These are phyloP conservation scores for Theileria sp. DNA, from an alignment of 169 alveolate species.

Conservation along the genomic window DNA sequence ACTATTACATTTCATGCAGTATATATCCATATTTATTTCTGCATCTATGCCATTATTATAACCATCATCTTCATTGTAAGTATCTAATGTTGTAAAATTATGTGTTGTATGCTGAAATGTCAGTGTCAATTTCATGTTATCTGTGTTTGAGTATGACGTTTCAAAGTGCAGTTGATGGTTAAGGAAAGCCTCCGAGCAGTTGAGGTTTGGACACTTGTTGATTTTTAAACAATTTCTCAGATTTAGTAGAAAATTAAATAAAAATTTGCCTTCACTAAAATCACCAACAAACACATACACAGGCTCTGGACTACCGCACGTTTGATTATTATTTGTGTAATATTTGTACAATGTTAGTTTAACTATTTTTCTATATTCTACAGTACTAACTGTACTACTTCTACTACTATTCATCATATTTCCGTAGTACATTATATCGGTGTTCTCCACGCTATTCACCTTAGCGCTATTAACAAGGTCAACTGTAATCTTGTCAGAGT, in stretches of 20 bases:
- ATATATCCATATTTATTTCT: slow-evolving; percentile 7
- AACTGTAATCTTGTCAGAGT: neutral
- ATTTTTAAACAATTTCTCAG: neutral
- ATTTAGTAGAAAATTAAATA: slow-evolving; percentile 31
- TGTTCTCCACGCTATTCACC: neutral
- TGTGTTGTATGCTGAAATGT: slow-evolving; percentile 5
- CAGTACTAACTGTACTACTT: neutral
- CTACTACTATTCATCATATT: neutral
- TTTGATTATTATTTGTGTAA: slow-evolving; percentile 39
- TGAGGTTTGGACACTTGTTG: slow-evolving; percentile 37
- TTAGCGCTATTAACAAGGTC: neutral
- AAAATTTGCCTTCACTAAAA: slow-evolving; percentile 28
- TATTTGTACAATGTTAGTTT: slow-evolving; percentile 30
- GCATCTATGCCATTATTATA: neutral
- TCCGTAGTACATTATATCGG: slow-evolving; percentile 2
- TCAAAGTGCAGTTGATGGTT: slow-evolving; percentile 52
- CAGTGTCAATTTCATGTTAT: slow-evolving; percentile 22
- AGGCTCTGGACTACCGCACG: slow-evolving; percentile 28
- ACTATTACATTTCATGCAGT: slow-evolving; percentile 29
- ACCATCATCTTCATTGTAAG: neutral
- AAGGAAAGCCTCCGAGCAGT: slow-evolving; percentile 38
- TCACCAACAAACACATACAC: slow-evolving; percentile 31
- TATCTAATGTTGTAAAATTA: neutral
- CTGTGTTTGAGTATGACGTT: slow-evolving; percentile 14
- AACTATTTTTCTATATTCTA: slow-evolving; percentile 17